phyloP scores from a whole-genome alignment of 2,329 filamentous ascomycete genomes.

The Penicillium nordicum region DNA sequence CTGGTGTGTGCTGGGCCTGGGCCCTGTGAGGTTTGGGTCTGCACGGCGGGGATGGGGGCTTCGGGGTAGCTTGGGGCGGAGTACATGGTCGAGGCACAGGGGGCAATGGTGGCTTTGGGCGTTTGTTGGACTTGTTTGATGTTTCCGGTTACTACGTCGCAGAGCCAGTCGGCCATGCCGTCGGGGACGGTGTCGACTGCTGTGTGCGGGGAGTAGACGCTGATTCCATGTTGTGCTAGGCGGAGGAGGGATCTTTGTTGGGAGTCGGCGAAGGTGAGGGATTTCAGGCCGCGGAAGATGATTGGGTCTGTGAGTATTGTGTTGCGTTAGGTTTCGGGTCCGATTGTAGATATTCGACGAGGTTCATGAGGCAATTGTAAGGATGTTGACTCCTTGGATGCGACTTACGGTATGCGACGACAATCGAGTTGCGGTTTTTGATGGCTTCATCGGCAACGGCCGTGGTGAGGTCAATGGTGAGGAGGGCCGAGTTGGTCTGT shows the following conservation, averaged over 20 bases:
- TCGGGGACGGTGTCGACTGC: slow-evolving; percentile 82
- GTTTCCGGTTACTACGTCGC: slow-evolving; percentile 69
- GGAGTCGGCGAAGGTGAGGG: slow-evolving; percentile 75
- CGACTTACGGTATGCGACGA: slow-evolving; percentile 80
- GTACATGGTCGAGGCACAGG: slow-evolving; percentile 33
- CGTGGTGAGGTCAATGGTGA: slow-evolving; percentile 87
- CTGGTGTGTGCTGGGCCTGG: slow-evolving; percentile 46
- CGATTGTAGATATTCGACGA: neutral
- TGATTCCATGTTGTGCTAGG: slow-evolving; percentile 80
- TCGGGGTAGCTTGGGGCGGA: slow-evolving; percentile 42
- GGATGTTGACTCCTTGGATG: neutral
- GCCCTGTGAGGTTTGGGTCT: slow-evolving; percentile 13
- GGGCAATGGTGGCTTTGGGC: slow-evolving; percentile 5
- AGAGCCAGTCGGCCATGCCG: slow-evolving; percentile 92
- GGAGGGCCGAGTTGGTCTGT: slow-evolving; percentile 65
- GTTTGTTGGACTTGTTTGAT: slow-evolving; percentile 15
- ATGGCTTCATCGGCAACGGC: slow-evolving; percentile 90
- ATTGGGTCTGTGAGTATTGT: slow-evolving; percentile 67
- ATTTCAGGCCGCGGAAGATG: slow-evolving; percentile 91
- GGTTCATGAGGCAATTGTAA: neutral
- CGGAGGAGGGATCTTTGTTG: slow-evolving; percentile 83
- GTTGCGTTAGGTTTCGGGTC: neutral
- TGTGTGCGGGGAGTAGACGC: slow-evolving; percentile 94
- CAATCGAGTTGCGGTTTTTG: slow-evolving; percentile 66
- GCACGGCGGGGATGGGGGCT: slow-evolving; percentile 26